Evolutionary conservation across 805 yeast genomes (phyloP).

Genomic region (Starmera quercuum): DNA sequence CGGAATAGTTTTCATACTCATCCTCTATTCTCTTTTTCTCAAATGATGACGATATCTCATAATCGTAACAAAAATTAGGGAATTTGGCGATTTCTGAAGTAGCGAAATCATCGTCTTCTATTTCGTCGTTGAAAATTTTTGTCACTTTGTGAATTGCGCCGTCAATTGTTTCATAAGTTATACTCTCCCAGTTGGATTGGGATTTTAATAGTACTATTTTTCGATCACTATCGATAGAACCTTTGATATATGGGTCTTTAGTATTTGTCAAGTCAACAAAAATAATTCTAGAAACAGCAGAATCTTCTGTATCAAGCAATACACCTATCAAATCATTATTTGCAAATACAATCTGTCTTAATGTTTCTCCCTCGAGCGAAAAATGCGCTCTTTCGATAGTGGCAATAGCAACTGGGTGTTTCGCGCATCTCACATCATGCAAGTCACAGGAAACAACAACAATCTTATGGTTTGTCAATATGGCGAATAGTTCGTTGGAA

Average conservation of each 20-base stretch:
- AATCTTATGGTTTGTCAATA: slow-evolving; percentile 40
- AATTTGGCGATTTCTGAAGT: slow-evolving; percentile 38
- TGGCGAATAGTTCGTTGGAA: slow-evolving; percentile 51
- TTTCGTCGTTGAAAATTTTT: slow-evolving; percentile 9
- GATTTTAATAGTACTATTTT: slow-evolving; percentile 52
- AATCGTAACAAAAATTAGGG: slow-evolving; percentile 64
- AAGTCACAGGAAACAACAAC: slow-evolving; percentile 40
- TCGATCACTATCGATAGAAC: slow-evolving; percentile 35
- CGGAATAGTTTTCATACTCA: slow-evolving; percentile 16
- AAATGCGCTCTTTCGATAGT: slow-evolving; percentile 22
- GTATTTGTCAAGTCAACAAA: slow-evolving; percentile 39
- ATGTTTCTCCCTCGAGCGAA: slow-evolving; percentile 33
- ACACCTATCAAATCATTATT: slow-evolving; percentile 47
- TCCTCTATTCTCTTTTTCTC: slow-evolving; percentile 5
- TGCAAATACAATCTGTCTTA: slow-evolving; percentile 60
- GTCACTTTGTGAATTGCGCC: slow-evolving; percentile 44
- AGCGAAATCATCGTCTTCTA: slow-evolving; percentile 21
- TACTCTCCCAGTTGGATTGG: slow-evolving; percentile 40
- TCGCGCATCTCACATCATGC: slow-evolving; percentile 36
- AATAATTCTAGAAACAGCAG: slow-evolving; percentile 40
- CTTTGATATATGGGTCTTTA: slow-evolving; percentile 31
- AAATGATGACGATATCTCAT: slow-evolving; percentile 33
- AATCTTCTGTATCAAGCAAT: slow-evolving; percentile 42
- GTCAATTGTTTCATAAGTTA: slow-evolving; percentile 56
- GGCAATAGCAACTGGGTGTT: slow-evolving; percentile 32